A percentile compares a stretch with the other conserved stretches of the same genome.
Conservation (phyloP, 768 basidiomycete genomes). For the Baorangia bicolor region DNA sequence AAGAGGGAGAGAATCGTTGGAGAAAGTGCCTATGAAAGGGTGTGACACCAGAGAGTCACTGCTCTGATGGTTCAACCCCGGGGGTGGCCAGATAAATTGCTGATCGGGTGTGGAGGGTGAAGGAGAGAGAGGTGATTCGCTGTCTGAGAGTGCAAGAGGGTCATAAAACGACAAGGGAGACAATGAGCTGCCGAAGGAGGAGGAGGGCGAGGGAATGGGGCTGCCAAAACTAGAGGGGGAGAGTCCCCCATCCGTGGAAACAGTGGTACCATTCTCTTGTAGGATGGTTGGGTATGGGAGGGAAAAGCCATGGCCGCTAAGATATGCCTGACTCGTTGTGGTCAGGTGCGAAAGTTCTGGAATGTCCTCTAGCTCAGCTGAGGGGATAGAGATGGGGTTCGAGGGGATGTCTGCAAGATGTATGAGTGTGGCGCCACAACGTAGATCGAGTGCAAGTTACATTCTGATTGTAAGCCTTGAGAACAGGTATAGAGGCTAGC, state of each 20-base stretch:
- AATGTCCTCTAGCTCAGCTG: conserved; percentile 18
- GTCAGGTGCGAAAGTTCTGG: conserved; percentile 17
- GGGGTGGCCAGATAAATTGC: conserved; percentile 1
- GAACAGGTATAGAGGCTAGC: background rate
- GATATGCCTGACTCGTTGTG: background rate
- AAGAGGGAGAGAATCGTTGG: conserved; percentile 2
- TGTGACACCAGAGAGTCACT: conserved; percentile 4
- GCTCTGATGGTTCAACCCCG: background rate
- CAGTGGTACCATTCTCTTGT: conserved; percentile 4
- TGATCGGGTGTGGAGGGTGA: conserved; percentile 20
- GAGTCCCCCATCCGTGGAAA: conserved; percentile 1
- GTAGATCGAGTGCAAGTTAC: conserved; percentile 3
- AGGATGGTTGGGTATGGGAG: conserved; percentile 12
- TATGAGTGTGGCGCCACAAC: conserved; percentile 18
- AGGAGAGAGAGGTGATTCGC: conserved; percentile 17
- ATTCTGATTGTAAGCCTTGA: background rate
- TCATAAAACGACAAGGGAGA: conserved; percentile 23
- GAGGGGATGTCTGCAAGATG: background rate
- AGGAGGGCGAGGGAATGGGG: conserved; percentile 25
- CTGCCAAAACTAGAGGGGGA: conserved; percentile 13
- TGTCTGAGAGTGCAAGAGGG: conserved; percentile 16
- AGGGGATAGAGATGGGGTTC: background rate
- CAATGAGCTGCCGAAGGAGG: conserved; percentile 23
- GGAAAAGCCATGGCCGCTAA: conserved; percentile 8
- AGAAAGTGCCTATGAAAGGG: background rate